Conservation (phyloP, 2,329 filamentous ascomycete species). For the Botrytis pseudocinerea region DNA sequence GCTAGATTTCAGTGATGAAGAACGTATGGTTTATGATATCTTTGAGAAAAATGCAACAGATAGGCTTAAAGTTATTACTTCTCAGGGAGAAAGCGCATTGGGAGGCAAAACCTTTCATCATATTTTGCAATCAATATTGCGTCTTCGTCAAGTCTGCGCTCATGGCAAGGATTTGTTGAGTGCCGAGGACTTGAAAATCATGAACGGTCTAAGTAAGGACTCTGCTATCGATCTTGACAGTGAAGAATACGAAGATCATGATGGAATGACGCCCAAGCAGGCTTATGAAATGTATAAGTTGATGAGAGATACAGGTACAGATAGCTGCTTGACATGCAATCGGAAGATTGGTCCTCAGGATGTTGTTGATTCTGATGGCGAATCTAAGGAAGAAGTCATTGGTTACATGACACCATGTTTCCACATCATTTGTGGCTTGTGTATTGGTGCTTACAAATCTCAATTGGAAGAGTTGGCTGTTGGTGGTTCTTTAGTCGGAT, state of each 20-base stretch:
- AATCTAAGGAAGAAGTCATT: constrained; percentile 60
- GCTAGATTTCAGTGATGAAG: constrained; percentile 74
- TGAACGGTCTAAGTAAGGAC: constrained; percentile 78
- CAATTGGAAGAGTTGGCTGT: constrained; percentile 48
- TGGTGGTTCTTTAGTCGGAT: constrained; percentile 52
- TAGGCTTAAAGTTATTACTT: constrained; percentile 73
- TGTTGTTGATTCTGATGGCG: constrained; percentile 57
- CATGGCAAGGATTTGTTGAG: constrained; percentile 91
- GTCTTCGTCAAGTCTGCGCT: constrained; percentile 85
- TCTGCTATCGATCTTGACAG: constrained; percentile 89
- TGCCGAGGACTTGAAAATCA: constrained; percentile 75
- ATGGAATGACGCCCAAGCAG: constrained; percentile 64
- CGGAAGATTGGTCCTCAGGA: constrained; percentile 61
- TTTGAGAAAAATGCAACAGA: constrained; percentile 81
- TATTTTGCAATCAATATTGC: constrained; percentile 86
- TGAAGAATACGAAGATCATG: constrained; percentile 56
- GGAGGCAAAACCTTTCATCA: constrained; percentile 90
- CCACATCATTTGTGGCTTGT: constrained; percentile 78
- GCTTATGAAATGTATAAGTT: constrained; percentile 85
- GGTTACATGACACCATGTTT: constrained; percentile 85
- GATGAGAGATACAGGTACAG: constrained; percentile 78
- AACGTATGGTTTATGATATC: constrained; percentile 76
- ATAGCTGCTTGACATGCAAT: constrained; percentile 70
- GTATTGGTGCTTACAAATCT: constrained; percentile 62
- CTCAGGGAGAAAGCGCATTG: constrained; percentile 64